A percentile compares a stretch with the other conserved stretches of the same genome.
These are phyloP conservation scores for Gossypium ekmanianum DNA, from an alignment of 345 rosid species.

Conservation along the genomic window DNA sequence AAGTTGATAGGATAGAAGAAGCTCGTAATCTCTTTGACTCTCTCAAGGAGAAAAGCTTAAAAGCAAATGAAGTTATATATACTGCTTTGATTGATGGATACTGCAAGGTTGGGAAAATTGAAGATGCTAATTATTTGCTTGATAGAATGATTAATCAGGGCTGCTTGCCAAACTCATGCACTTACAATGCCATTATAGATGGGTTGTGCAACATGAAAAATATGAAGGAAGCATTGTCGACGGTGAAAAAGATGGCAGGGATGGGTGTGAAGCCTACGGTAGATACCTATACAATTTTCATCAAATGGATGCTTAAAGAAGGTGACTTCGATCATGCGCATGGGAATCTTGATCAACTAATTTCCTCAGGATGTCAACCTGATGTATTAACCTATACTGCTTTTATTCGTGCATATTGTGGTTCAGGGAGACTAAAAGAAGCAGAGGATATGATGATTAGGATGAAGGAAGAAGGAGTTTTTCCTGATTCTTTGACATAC, in stretches of 20 bases:
- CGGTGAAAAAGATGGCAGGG: conserved; percentile 50
- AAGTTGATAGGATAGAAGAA: conserved; percentile 63
- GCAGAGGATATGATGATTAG: conserved; percentile 58
- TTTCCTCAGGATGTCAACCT: conserved; percentile 54
- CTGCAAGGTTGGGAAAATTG: conserved; percentile 61
- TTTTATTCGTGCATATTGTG: conserved; percentile 68
- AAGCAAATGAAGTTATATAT: conserved; percentile 71
- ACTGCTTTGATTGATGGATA: conserved; percentile 81
- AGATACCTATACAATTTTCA: conserved; percentile 65
- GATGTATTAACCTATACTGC: conserved; percentile 68
- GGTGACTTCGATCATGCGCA: conserved; percentile 61
- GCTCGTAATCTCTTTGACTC: conserved; percentile 61
- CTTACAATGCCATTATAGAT: conserved; percentile 73
- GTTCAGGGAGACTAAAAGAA: conserved; percentile 53
- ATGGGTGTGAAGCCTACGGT: conserved; percentile 51
- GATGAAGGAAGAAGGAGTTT: conserved; percentile 61
- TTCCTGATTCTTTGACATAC: conserved; percentile 64
- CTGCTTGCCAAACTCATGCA: conserved; percentile 58
- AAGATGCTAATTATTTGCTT: conserved; percentile 50
- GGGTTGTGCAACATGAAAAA: conserved; percentile 61
- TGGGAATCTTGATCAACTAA: conserved; percentile 47
- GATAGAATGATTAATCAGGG: conserved; percentile 52
- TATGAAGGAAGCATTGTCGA: conserved; percentile 40
- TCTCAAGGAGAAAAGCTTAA: conserved; percentile 61
- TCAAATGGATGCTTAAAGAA: conserved; percentile 52